These are phyloP conservation scores for Hyphodiscus sp. DNA, from an alignment of 2,329 filamentous ascomycete species.

Conservation along the genomic window DNA sequence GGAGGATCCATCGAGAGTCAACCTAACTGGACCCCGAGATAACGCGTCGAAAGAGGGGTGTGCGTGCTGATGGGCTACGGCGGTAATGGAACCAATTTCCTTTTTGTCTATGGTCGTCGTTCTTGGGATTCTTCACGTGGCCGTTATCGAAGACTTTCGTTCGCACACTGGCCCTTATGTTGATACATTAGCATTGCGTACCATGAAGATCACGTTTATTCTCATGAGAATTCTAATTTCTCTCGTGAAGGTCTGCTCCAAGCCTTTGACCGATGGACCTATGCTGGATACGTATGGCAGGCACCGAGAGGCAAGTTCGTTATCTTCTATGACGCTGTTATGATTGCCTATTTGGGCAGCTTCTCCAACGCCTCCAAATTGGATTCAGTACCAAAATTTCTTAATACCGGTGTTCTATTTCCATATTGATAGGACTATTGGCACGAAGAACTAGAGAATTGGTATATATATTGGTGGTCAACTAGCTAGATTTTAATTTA, in stretches of 20 bases:
- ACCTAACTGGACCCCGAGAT: conserved; percentile 67
- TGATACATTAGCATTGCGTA: conserved; percentile 18
- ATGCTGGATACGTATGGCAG: neutral
- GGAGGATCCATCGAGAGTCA: conserved; percentile 70
- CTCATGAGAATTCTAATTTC: neutral
- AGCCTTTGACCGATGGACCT: neutral
- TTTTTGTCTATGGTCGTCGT: conserved; percentile 13
- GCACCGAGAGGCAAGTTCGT: too few relatives aligned
- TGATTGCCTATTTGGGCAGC: too few relatives aligned
- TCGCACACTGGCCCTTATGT: conserved; percentile 12
- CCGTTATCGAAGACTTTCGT: conserved; percentile 16
- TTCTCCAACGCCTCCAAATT: too few relatives aligned
- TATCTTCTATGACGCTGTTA: too few relatives aligned
- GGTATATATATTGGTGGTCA: too few relatives aligned
- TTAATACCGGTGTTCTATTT: too few relatives aligned
- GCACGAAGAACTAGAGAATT: too few relatives aligned
- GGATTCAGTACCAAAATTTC: too few relatives aligned
- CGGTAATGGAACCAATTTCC: conserved; percentile 10
- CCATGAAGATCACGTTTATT: neutral
- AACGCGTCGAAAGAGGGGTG: conserved; percentile 82
- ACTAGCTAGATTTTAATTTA: too few relatives aligned
- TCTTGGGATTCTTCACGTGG: conserved; percentile 18
- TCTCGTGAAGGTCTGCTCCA: neutral
- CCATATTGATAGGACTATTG: too few relatives aligned
- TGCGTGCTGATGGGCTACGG: conserved; percentile 57